These are phyloP conservation scores for Cladochytrium replicatum DNA, from an alignment of 192 early-diverging fungal species.

Conservation along the genomic window DNA sequence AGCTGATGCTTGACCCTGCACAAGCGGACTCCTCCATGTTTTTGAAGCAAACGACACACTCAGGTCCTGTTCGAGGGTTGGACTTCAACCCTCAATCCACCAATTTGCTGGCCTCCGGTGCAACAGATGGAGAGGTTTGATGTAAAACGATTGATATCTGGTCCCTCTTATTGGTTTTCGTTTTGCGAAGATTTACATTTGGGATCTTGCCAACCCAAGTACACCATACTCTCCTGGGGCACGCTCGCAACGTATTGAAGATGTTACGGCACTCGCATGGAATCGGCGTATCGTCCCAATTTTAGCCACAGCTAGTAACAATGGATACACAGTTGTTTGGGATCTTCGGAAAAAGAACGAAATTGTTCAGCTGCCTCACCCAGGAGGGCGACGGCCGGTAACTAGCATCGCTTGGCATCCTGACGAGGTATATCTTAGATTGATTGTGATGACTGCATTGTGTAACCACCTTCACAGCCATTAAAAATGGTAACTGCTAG, in stretches of 20 bases:
- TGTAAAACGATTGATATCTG: neutral
- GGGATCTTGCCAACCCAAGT: slow-evolving; percentile 69
- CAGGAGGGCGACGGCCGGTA: slow-evolving; percentile 45
- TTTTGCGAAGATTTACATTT: slow-evolving; percentile 61
- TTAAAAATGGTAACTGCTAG: slow-evolving; percentile 77
- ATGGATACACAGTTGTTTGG: slow-evolving; percentile 80
- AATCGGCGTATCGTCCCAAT: slow-evolving; percentile 76
- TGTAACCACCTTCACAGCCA: no score
- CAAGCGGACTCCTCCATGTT: no score
- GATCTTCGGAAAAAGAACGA: slow-evolving; percentile 69
- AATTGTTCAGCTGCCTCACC: slow-evolving; percentile 52
- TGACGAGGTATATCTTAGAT: no score
- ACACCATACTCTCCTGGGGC: slow-evolving; percentile 68
- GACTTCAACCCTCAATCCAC: slow-evolving; percentile 70
- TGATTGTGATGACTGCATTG: no score
- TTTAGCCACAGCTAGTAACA: slow-evolving; percentile 67
- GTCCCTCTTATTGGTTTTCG: neutral
- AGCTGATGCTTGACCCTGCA: slow-evolving; percentile 57
- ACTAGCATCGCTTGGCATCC: slow-evolving; percentile 73
- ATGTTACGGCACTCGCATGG: slow-evolving; percentile 68
- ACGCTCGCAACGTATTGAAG: slow-evolving; percentile 62
- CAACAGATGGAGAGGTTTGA: slow-evolving; percentile 65
- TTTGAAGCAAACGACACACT: slow-evolving; percentile 58
- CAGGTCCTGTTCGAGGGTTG: slow-evolving; percentile 69
- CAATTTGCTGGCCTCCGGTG: slow-evolving; percentile 68